Evolutionary conservation across 108 stramenopile genomes (phyloP), one percentile per base, ranked within the genome.

Genomic region (Fragilaria crotonensis): DNA sequence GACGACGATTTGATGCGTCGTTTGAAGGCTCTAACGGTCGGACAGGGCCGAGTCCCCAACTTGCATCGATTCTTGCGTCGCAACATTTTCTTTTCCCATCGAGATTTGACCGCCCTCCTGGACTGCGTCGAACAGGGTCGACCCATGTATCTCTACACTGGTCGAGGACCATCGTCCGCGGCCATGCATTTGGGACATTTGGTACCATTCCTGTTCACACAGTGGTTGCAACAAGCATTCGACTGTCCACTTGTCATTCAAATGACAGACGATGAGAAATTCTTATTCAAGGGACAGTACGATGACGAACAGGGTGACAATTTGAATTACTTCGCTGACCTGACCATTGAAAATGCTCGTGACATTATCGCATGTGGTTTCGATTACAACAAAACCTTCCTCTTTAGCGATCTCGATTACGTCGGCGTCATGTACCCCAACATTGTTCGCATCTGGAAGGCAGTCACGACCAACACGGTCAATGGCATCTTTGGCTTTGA

Each of bases 261-360:
- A 83, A 94, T 99, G 76, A 99, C 98, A 7, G 98, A 99, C 63
- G 98, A 99, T 66, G 98, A 99, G 78, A 99, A 99, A 75, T 99
- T 98, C 63, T 63, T 99, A 4, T 99, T 96, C 88, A 99, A 99
- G 79, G 96, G 93, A 17, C 71, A 66, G 30, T 94, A 90, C 75
- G 61, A 67, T 27, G 73, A 79, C 30, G 83, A 84, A 52, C 78
- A 62, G 14, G 89, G 89, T 45, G 90, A 95, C 63, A 94, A 91
- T 63, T 64, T 98, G 60, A 79, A 92, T 53, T 65, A 95, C 68
- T 94, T 81, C 71, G 80, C 93, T 45, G 55, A 72, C 14, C 73
- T 99, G 33, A 97, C 95, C 46, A 85, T 87, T 31, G 94, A 97
- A 73, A 99, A 99, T 75, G 98, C 97, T 33, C 90, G 91, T 56